phyloP scores from a whole-genome alignment of 768 basidiomycete genomes.

The Gymnopilus dilepis region DNA sequence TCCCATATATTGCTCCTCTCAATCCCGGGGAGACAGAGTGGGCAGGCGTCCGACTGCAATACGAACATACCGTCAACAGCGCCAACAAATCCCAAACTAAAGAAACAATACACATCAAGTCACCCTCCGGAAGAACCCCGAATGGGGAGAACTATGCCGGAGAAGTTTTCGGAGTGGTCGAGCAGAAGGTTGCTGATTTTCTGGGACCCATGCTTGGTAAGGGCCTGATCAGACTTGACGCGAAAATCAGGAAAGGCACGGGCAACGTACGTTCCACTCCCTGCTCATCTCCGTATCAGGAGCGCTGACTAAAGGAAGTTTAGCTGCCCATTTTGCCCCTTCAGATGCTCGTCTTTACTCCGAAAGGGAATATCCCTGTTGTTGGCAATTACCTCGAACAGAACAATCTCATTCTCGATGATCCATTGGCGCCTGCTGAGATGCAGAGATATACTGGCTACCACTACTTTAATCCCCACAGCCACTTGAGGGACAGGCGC shows the following conservation, averaged over 20 bases:
- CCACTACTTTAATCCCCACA: constrained; percentile 90
- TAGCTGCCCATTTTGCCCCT: constrained; percentile 85
- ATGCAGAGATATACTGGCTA: constrained; percentile 60
- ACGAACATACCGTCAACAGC: constrained; percentile 68
- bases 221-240: constrained; percentile 81
- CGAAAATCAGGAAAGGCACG: constrained; percentile 69
- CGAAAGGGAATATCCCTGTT: constrained; percentile 88
- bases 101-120: constrained; percentile 82
- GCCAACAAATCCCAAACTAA: constrained; percentile 46
- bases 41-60: constrained; percentile 71
- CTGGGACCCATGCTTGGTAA: constrained; percentile 86
- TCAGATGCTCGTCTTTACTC: constrained; percentile 89
- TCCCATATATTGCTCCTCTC: constrained; percentile 62
- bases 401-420: constrained; percentile 73
- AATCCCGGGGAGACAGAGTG: constrained; percentile 61
- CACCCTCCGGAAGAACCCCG: constrained; percentile 56
- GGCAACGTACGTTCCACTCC: constrained; percentile 58
- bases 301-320: neutral
- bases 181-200: constrained; percentile 81
- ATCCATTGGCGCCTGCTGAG: constrained; percentile 76
- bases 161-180: constrained; percentile 82
- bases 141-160: constrained; percentile 61
- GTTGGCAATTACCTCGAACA: constrained; percentile 79
- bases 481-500: constrained; percentile 75
- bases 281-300: constrained; percentile 2